A percentile compares a stretch with the other conserved stretches of the same genome.
phyloP scores from a whole-genome alignment of 108 stramenopile species.

The Discostella pseudostelligera region DNA sequence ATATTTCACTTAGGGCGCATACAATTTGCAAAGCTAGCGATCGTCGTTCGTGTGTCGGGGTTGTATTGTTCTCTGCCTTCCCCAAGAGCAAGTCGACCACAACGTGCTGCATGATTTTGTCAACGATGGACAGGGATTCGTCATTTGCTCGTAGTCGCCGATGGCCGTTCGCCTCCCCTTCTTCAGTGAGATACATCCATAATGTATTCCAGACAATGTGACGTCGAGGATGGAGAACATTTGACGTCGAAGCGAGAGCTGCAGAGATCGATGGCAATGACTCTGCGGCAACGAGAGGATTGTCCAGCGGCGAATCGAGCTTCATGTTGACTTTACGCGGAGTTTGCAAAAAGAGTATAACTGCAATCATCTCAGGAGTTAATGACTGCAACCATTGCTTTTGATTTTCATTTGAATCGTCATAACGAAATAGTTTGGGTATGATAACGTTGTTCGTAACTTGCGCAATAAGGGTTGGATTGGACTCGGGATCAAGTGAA shows the following conservation, averaged over 20 bases:
- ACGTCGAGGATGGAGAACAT: slow-evolving; percentile 64
- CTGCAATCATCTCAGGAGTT: slow-evolving; percentile 66
- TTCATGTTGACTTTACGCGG: slow-evolving; percentile 11
- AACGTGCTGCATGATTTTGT: slow-evolving; percentile 54
- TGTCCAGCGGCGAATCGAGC: slow-evolving; percentile 46
- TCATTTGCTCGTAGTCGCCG: slow-evolving; percentile 27
- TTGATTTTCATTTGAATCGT: slow-evolving; percentile 11
- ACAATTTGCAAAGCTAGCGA: slow-evolving; percentile 63
- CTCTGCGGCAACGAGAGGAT: slow-evolving; percentile 54
- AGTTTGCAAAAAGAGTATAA: slow-evolving; percentile 63
- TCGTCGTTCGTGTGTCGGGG: slow-evolving; percentile 64
- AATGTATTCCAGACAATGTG: slow-evolving; percentile 85
- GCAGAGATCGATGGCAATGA: slow-evolving; percentile 42
- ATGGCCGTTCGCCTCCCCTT: slow-evolving; percentile 10
- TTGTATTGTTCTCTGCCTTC: slow-evolving; percentile 31
- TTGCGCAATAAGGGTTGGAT: slow-evolving; percentile 22
- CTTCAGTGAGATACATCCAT: slow-evolving; percentile 63
- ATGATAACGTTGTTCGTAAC: slow-evolving; percentile 53
- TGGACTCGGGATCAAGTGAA: slow-evolving; percentile 26
- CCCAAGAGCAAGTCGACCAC: slow-evolving; percentile 45
- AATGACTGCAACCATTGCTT: slow-evolving; percentile 36
- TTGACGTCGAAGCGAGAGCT: slow-evolving; percentile 62
- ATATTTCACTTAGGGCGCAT: slow-evolving; percentile 56
- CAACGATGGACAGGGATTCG: slow-evolving; percentile 35
- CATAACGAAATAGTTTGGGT: slow-evolving; percentile 51